Conservation (phyloP, 345 rosid genomes). For the Lenwebbia sp. region DNA sequence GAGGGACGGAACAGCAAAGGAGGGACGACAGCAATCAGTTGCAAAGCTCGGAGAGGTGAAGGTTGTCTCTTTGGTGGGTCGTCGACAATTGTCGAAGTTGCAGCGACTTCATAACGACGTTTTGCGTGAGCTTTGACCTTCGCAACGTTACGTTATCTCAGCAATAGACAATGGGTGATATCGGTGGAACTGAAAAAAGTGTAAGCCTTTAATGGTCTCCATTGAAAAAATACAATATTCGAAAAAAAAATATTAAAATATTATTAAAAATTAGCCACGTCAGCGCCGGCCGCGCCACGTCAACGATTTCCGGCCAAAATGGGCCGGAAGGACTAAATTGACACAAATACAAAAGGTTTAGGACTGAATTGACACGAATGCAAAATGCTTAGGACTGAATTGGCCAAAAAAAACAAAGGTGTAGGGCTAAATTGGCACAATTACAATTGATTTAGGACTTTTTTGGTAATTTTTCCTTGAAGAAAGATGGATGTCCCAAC, state of each 20-base stretch:
- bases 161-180: not conserved
- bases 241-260: too few relatives aligned
- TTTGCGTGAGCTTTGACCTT: not conserved
- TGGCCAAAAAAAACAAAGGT: too few relatives aligned
- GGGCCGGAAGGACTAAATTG: too few relatives aligned
- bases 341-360: too few relatives aligned
- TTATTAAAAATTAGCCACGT: too few relatives aligned
- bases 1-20: not conserved
- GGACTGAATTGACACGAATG: too few relatives aligned
- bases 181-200: not conserved
- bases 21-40: not conserved
- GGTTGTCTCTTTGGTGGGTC: not conserved
- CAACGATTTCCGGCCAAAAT: too few relatives aligned
- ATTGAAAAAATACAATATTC: not conserved
- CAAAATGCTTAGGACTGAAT: too few relatives aligned
- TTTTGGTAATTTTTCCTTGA: too few relatives aligned
- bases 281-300: too few relatives aligned
- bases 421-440: too few relatives aligned
- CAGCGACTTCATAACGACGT: not conserved
- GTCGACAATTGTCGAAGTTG: not conserved
- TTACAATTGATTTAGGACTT: too few relatives aligned
- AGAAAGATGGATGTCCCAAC: not conserved
- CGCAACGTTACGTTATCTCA: not conserved
- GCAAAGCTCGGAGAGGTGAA: not conserved
- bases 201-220: not conserved